Conservation (phyloP, 1,284 basidiomycete species). For the Pseudozyma sp. region DNA sequence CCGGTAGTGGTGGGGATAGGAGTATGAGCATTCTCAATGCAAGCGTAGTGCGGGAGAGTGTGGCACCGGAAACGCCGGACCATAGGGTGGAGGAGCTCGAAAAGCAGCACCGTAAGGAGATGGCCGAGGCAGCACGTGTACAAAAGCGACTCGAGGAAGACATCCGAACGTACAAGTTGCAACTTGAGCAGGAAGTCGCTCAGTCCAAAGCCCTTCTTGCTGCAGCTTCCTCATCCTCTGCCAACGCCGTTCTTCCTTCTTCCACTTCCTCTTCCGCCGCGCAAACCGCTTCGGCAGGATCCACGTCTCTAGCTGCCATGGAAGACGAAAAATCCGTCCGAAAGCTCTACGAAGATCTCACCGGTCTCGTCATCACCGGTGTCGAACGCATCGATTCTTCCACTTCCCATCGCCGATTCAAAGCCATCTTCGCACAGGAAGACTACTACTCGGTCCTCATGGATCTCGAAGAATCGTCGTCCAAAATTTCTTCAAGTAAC, state of each 20-base stretch:
- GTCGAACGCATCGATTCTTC: constrained; percentile 40
- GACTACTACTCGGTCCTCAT: constrained; percentile 63
- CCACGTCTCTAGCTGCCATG: constrained; percentile 23
- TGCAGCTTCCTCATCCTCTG: constrained; percentile 7
- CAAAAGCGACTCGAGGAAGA: constrained; percentile 45
- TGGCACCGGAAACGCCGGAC: constrained; percentile 21
- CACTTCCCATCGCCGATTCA: constrained; percentile 42
- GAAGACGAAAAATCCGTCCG: constrained; percentile 61
- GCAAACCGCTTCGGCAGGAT: constrained; percentile 6
- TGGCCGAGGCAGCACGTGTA: constrained; percentile 26
- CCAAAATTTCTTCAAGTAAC: constrained; percentile 14
- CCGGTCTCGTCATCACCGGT: constrained; percentile 60
- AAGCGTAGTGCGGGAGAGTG: constrained; percentile 34
- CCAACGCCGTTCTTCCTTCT: constrained; percentile 1
- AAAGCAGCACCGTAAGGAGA: constrained; percentile 29
- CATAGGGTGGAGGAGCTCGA: constrained; percentile 30
- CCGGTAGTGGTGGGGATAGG: constrained; percentile 14
- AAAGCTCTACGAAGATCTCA: constrained; percentile 67
- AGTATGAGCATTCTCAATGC: constrained; percentile 44
- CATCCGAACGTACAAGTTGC: constrained; percentile 36
- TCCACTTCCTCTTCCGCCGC: constrained; percentile 1
- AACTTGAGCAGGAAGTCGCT: constrained; percentile 49
- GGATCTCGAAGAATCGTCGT: constrained; percentile 55
- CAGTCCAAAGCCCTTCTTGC: constrained; percentile 39
- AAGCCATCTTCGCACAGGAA: constrained; percentile 58